These are phyloP conservation scores for Marasmius sp. DNA, from an alignment of 1,284 basidiomycete species.

Conservation along the genomic window DNA sequence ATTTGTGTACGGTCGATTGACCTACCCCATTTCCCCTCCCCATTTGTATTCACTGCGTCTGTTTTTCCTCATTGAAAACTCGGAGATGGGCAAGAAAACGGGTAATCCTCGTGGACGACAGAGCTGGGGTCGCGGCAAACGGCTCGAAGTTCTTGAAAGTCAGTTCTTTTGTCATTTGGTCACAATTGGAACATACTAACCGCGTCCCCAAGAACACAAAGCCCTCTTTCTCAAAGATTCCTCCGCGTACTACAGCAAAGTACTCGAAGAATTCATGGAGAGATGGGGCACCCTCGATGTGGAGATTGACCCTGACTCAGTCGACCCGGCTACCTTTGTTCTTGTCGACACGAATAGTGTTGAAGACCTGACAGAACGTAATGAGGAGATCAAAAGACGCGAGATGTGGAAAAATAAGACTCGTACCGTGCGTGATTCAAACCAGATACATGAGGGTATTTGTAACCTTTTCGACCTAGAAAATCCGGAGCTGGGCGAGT, in stretches of 20 bases:
- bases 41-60: too few relatives aligned
- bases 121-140: neutral
- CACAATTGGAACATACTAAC: too few relatives aligned
- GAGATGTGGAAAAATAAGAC: too few relatives aligned
- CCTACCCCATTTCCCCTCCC: too few relatives aligned
- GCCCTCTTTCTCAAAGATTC: neutral
- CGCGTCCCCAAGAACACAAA: neutral
- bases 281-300: neutral
- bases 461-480: too few relatives aligned
- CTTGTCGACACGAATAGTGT: neutral
- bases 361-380: neutral
- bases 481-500: neutral
- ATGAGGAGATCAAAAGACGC: neutral
- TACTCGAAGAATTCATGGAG: neutral
- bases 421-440: too few relatives aligned
- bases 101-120: neutral
- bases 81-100: neutral
- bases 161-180: too few relatives aligned
- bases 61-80: too few relatives aligned
- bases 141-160: neutral
- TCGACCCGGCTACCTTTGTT: neutral
- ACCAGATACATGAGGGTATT: too few relatives aligned
- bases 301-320: neutral
- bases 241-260: neutral
- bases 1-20: too few relatives aligned